Percentiles rank a stretch among this genome's conserved stretches.
Evolutionary conservation across 768 basidiomycete species (phyloP).

Genomic region (Lentinus brumalis): DNA sequence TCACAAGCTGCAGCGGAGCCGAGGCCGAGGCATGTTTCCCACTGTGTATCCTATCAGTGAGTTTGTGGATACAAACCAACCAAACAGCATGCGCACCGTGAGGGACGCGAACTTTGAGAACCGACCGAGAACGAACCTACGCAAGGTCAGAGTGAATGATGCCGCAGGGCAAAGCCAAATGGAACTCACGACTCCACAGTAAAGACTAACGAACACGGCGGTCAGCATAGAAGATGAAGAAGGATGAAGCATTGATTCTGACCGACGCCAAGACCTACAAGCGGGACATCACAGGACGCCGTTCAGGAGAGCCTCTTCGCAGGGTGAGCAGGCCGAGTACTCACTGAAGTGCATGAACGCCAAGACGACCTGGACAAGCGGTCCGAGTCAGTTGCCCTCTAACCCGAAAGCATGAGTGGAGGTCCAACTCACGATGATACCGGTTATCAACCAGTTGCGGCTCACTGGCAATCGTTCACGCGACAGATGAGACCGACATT

Average conservation of each 20-base stretch:
- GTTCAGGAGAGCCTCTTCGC: background rate
- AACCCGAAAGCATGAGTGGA: too few species aligned
- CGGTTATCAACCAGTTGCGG: slow-evolving; percentile 42
- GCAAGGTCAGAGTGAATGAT: slow-evolving; percentile 5
- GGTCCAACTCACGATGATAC: slow-evolving; percentile 40
- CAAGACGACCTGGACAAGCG: slow-evolving; percentile 38
- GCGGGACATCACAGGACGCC: background rate
- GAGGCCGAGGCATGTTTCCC: slow-evolving; percentile 49
- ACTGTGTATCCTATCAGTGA: slow-evolving; percentile 30
- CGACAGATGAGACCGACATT: background rate
- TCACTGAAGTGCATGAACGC: slow-evolving; percentile 46
- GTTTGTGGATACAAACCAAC: slow-evolving; percentile 8
- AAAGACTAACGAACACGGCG: slow-evolving; percentile 39
- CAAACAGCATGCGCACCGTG: slow-evolving; percentile 32
- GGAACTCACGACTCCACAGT: slow-evolving; percentile 45
- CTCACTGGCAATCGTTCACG: slow-evolving; percentile 40
- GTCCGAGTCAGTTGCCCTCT: background rate
- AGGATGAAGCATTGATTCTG: slow-evolving; percentile 2
- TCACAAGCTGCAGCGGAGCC: slow-evolving; percentile 51
- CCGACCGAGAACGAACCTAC: slow-evolving; percentile 32
- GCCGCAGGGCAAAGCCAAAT: background rate
- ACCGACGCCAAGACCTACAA: slow-evolving; percentile 25
- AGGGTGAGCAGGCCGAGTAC: slow-evolving; percentile 9
- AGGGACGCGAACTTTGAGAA: slow-evolving; percentile 37
- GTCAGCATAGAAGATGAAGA: background rate